Evolutionary conservation across 2,329 filamentous ascomycete genomes (phyloP), one percentile per base, ranked within the genome.

Genomic region (Pseudogymnoascus pannorum): DNA sequence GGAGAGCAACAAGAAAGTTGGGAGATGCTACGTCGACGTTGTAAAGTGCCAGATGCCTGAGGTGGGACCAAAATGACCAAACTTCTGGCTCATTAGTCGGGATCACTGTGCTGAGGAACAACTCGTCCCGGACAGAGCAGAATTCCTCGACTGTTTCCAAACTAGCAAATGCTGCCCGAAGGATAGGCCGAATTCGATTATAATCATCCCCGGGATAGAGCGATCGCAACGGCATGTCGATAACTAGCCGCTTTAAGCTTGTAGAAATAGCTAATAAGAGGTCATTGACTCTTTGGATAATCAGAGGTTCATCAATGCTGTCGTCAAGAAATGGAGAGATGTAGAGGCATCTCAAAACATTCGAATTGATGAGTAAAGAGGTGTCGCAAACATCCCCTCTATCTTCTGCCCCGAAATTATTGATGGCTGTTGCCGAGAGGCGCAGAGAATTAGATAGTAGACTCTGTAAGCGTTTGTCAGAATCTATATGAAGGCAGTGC

Each of bases 81-180:
- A 78, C 73, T 8, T 72, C 72, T 16, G 72, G 65, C 22, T 71
- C 69, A 31, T 73, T 68, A 1, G 68, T 63, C 26, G 61, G 60
- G 18, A 48, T 62, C 5, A 62, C 59, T 0, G 74, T 63, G 57
- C 70, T 71, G 61, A 80, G 66, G n/a, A 71, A 72, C 4, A 79
- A 73, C 63, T 80, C 79, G 58, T 80, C 78, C 6, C 72, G 73
- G 18, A 79, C 71, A 66, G 76, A 78, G 42, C 77, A 75, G 61
- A 82, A 78, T 65, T 81, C 78, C 61, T 81, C 76, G 7, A 82
- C 70, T 31, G 65, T 69, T 38, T 73, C 69, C 0, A 82, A 73
- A 51, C 73, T 68, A 64, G 72, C 67, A 61, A 82, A 79, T 0
- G 77, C 79, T n/a, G 77, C 72, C 9, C 75, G 74, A 6, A 82